A percentile compares a stretch with the other conserved stretches of the same genome.
phyloP scores from a whole-genome alignment of 1,139 yeast species.

The Kluyveromyces sp. region DNA sequence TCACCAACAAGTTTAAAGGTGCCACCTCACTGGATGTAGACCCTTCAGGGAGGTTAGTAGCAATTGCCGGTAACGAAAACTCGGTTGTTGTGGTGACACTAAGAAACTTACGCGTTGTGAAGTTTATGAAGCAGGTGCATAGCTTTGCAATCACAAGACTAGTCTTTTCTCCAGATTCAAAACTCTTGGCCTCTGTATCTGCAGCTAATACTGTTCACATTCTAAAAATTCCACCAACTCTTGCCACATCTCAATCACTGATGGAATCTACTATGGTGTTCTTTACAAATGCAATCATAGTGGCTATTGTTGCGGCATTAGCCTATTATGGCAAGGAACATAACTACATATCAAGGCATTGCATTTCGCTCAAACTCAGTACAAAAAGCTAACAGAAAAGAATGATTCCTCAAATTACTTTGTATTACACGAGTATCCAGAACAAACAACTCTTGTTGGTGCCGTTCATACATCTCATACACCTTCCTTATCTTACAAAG shows the following conservation, averaged over 20 bases:
- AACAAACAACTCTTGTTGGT: constrained; percentile 18
- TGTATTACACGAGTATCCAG: constrained; percentile 24
- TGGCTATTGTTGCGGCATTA: constrained; percentile 34
- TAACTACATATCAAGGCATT: constrained; percentile 31
- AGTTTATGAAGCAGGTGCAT: constrained; percentile 56
- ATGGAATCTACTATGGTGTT: constrained; percentile 35
- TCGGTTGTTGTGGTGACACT: constrained; percentile 52
- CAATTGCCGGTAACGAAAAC: constrained; percentile 69
- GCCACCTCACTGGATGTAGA: constrained; percentile 61
- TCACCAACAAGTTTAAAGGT: constrained; percentile 52
- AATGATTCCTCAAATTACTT: constrained; percentile 32
- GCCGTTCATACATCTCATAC: constrained; percentile 10
- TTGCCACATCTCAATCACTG: constrained; percentile 38
- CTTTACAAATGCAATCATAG: constrained; percentile 39
- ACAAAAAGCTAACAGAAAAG: constrained; percentile 25
- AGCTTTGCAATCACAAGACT: constrained; percentile 74
- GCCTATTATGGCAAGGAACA: constrained; percentile 35
- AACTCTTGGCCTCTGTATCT: constrained; percentile 64
- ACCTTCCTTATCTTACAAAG: background rate
- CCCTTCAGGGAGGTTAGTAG: constrained; percentile 42
- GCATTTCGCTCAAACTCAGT: constrained; percentile 12
- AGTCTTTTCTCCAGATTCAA: constrained; percentile 62
- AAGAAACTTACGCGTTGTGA: constrained; percentile 43
- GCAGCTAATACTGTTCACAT: constrained; percentile 73
- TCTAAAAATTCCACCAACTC: constrained; percentile 49